Base-by-base conservation (phyloP, 2,329 filamentous ascomycete species). In the Monosporascus sp. region DNA sequence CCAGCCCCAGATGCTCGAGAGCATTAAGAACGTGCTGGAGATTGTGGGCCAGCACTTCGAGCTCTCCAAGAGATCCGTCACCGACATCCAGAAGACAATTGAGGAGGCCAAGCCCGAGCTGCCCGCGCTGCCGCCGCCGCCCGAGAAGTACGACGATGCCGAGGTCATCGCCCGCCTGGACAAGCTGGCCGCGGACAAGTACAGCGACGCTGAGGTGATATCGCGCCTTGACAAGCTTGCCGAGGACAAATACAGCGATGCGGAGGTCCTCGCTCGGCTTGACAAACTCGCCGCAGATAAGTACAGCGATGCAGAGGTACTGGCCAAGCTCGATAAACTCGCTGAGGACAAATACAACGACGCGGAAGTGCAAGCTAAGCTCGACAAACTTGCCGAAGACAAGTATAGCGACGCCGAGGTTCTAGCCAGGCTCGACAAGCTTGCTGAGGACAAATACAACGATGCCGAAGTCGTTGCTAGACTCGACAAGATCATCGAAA, bases 11-110 rank as follows among this genome's bases (percentile, higher is more conserved):
- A 88, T 97, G 59, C 81, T 97, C 53, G 86, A 93, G 50, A 83
- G 89, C 0, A 83, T 99, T 59, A 88, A 90, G 62, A 89, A 97
- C 63, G 84, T 97, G n/a, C 78, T 95, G 39, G 77, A 84, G 7
- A 79, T 95, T 24, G 89, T 96, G 51, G 87, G 84, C 24, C 83
- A 95, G 66, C 92, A 97, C 67, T 96, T 88, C 63, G 90, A 96
- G 61, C 89, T 96, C 65, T 88, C 90, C 15, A 90, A 92, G 70
- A 79, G 81, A 45, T 80, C 85, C 0, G 73, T 77, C 1, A 76
- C 70, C 6, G 74, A 76, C 3, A 74, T 87, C 24, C 75, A 83
- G 58, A 76, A 80, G 55, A 81, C 78, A 64, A 81, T 87, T 55
- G 72, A 84, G 51, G 83, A 88, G 51, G 73, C 83, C 51, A 84